Conservation (phyloP, 2,329 filamentous ascomycete species). For the Didymella exigua region DNA sequence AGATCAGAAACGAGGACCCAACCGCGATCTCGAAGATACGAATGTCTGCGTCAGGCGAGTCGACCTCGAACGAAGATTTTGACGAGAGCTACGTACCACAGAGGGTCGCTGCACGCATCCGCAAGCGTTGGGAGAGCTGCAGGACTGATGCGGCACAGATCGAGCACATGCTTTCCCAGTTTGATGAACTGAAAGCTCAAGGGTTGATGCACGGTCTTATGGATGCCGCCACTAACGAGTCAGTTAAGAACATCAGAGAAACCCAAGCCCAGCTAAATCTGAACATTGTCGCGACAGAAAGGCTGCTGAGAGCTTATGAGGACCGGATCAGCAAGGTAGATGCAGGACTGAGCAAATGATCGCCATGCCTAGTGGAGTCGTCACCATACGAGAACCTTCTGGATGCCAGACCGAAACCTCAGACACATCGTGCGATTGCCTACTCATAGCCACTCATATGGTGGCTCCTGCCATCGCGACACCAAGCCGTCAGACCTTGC, state of each 20-base stretch:
- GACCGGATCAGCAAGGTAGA: slow-evolving; percentile 19
- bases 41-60: background rate
- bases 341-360: background rate
- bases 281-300: slow-evolving; percentile 23
- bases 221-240: background rate
- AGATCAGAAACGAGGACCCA: slow-evolving; percentile 11
- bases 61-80: background rate
- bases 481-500: background rate
- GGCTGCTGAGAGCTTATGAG: slow-evolving; percentile 25
- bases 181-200: slow-evolving; percentile 4
- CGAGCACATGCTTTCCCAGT: slow-evolving; percentile 8
- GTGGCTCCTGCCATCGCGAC: background rate
- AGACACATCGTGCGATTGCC: background rate
- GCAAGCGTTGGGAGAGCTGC: slow-evolving; percentile 3
- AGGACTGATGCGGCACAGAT: background rate
- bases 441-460: background rate
- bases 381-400: background rate
- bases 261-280: slow-evolving; percentile 6
- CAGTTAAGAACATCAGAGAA: slow-evolving; percentile 4
- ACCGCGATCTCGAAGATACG: background rate
- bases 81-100: background rate
- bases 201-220: slow-evolving; percentile 1
- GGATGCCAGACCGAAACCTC: background rate
- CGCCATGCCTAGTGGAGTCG: background rate
- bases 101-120: slow-evolving; percentile 1